Evolutionary conservation across 176 grass and related monocot species (phyloP), one percentile per base, ranked within the genome.

Genomic region (Oryza nivara): DNA sequence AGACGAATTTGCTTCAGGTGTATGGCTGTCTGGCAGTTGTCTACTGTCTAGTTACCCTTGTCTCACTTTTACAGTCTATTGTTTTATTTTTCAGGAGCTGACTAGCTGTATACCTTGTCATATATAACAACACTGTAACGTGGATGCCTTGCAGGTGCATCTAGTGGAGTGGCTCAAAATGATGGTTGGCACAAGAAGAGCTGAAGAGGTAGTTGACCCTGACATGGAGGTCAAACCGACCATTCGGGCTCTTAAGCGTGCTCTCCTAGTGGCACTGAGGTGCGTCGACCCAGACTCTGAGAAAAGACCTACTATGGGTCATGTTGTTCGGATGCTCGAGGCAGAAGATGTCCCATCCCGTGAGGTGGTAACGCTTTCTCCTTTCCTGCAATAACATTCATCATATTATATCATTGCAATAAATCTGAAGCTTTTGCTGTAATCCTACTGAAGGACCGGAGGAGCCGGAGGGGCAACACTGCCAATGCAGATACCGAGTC

Each of bases 381-480:
- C 76, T 32, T 65, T 47, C 0, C 36, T 66, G 17, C 6, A 17
- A 56, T 13, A 41, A 7, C 36, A 9, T 44, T 45, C n/a, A 67
- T 36, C 38, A 12, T 23, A 25, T 25, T 67, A 25, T 43, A 44
- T 32, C 9, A 63, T 23, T 20, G 25, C 34, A 65, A 67, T 23
- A 26, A 56, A 52, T 35, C 25, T 76, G 35, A 70, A 70, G 14
- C 13, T 67, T 34, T 32, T 70, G 13, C 19, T 70, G 26, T 43
- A 32, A 69, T 69, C 32, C 7, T 43, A 70, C 20, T 51, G 63
- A 61, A 88, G 86, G 86, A 88, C 70, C 86, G 86, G 80, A 84
- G 86, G 65, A 88, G 74, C 74, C 82, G 86, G 74, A 88, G 86
- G 78, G 78, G 70, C 45, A 74, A 88, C 80, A 78, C 65, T 67